phyloP scores from a whole-genome alignment of 2,329 filamentous ascomycete genomes.

The Colletotrichum sojae region DNA sequence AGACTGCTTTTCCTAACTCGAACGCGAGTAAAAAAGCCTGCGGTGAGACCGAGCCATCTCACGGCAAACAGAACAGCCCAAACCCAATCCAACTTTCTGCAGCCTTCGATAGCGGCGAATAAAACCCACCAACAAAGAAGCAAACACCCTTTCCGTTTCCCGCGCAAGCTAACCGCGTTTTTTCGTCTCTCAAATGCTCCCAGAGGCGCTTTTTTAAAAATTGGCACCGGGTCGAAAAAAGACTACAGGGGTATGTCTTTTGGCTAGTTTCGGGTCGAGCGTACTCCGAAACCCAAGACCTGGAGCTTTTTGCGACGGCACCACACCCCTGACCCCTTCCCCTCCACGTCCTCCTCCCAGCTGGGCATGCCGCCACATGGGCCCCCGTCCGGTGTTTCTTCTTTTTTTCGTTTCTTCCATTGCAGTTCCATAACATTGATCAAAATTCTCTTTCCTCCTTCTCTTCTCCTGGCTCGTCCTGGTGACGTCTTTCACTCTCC shows the following conservation, averaged over 20 bases:
- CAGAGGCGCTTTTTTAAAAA: too few species aligned
- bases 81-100: too few species aligned
- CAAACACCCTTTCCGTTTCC: too few species aligned
- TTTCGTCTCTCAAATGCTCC: too few species aligned
- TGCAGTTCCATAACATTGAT: not conserved
- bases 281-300: constrained; percentile 38
- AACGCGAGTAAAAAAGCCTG: too few species aligned
- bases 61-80: too few species aligned
- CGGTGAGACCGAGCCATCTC: too few species aligned
- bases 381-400: not conserved
- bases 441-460: not conserved
- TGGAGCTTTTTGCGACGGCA: constrained; percentile 6
- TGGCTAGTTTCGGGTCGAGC: constrained; percentile 36
- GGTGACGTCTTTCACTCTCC: constrained; percentile 3
- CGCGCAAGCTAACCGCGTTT: too few species aligned
- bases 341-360: not conserved
- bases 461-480: not conserved
- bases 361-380: not conserved
- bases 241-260: constrained; percentile 14
- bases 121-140: too few species aligned
- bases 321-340: not conserved
- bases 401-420: constrained; percentile 32
- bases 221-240: not conserved
- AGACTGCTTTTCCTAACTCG: too few species aligned
- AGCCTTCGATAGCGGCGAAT: too few species aligned